Percentiles rank a stretch among this genome's conserved stretches.
Evolutionary conservation across 495 filamentous ascomycete species (phyloP).

Genomic region (Penicillium turbatum): DNA sequence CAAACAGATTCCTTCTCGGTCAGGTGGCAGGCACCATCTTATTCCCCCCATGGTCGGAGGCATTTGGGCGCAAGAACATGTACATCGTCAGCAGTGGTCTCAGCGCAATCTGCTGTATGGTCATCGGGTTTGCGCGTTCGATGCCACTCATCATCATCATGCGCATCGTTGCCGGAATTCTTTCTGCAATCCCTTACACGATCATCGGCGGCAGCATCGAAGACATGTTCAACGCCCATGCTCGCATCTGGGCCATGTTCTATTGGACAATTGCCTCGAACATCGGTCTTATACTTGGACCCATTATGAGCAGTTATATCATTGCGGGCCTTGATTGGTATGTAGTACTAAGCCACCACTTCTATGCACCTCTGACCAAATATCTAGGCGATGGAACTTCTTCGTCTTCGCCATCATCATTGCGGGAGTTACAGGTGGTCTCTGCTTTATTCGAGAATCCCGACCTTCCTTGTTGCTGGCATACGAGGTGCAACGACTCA

Average conservation of each 20-base stretch:
- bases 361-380: background rate
- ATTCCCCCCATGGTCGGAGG: constrained; percentile 50
- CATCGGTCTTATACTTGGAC: constrained; percentile 38
- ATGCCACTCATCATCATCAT: constrained; percentile 37
- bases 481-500: constrained; percentile 26
- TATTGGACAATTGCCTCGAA: constrained; percentile 37
- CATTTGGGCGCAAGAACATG: constrained; percentile 47
- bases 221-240: constrained; percentile 43
- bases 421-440: constrained; percentile 26
- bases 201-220: constrained; percentile 51
- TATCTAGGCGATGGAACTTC: constrained; percentile 43
- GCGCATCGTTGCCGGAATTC: constrained; percentile 42
- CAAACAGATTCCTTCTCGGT: constrained; percentile 43
- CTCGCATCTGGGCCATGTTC: constrained; percentile 46
- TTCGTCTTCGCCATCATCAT: constrained; percentile 41
- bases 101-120: constrained; percentile 40
- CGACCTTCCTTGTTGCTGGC: constrained; percentile 41
- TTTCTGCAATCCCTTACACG: constrained; percentile 49
- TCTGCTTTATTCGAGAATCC: constrained; percentile 39
- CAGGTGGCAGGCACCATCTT: constrained; percentile 48
- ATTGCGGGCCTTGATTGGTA: constrained; percentile 34
- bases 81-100: constrained; percentile 45
- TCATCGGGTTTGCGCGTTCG: constrained; percentile 38
- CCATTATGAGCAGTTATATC: constrained; percentile 42
- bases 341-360: constrained; percentile 32